Base-by-base conservation (phyloP, 495 filamentous ascomycete genomes). In the Cenococcum geophilum region DNA sequence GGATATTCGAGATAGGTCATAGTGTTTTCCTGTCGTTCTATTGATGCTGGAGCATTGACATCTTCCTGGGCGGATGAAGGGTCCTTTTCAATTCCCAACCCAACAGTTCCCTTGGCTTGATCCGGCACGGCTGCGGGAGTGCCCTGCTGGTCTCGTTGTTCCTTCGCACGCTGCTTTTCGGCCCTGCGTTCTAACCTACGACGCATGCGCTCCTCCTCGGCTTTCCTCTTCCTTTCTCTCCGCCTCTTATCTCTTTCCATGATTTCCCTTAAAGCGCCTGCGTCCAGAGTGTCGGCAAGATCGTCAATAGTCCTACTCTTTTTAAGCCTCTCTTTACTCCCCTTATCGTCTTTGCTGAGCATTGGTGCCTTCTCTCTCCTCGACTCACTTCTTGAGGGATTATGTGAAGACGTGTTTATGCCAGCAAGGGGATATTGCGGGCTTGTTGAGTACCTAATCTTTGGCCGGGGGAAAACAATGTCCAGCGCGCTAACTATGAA, bases 241-340 rank as follows among this genome's bases (percentile, higher is more conserved):
- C 91, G 80, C 60, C 89, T 82, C 61, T 86, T 78, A 70, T 97
- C 91, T 57, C 91, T 76, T 59, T 97, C 91, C 79, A 97, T 82
- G 36, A 95, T 71, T 67, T 95, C 88, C 20, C 91, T 79, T 53
- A 97, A 68, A 66, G 86, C 88, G 37, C 86, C 81, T 1, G 91
- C 87, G 73, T 86, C 87, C 45, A 96, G 76, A 42, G 88, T 85
- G 71, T 96, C 87, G 22, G 90, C 91, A 40, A 93, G 76, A 50
- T 87, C 84, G 64, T 92, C 87, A 12, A 97, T 82, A 37, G 87
- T 82, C 66, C 84, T 87, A 57, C 80, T 84, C 3, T 87, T 84
- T 61, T 80, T 85, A 14, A 83, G 72, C 4, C 82, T 82, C 18
- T 88, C 85, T 57, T 89, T 84, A 9, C 25, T 82, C 18, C 88